These are phyloP conservation scores for Eutypa lata DNA, from an alignment of 2,329 filamentous ascomycete species.

Conservation along the genomic window DNA sequence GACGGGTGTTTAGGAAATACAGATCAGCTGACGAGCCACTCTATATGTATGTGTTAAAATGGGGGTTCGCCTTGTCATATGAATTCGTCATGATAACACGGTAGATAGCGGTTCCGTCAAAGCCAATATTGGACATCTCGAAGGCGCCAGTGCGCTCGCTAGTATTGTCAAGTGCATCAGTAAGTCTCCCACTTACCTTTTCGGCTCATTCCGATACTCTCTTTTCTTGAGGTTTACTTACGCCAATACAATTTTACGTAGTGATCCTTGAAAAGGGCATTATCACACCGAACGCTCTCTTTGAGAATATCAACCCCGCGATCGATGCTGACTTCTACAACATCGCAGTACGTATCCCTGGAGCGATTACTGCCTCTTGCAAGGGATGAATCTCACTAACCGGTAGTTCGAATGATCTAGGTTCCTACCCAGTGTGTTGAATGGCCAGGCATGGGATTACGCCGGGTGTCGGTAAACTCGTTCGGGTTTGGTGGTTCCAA, in stretches of 20 bases:
- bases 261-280: slow-evolving; percentile 14
- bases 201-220: no score
- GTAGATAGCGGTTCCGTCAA: not conserved
- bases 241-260: no score
- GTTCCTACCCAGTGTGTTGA: slow-evolving; percentile 8
- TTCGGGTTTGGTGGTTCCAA: slow-evolving; percentile 15
- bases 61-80: not conserved
- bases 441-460: slow-evolving; percentile 30
- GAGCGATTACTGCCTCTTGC: no score
- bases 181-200: no score
- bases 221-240: no score
- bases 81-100: not conserved
- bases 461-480: slow-evolving; percentile 21
- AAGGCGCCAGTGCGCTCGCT: not conserved
- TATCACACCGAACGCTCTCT: slow-evolving; percentile 19
- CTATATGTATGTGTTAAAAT: not conserved
- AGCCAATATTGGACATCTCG: not conserved
- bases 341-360: slow-evolving; percentile 7
- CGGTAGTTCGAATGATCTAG: not conserved
- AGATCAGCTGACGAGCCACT: not conserved
- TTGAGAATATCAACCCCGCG: slow-evolving; percentile 15
- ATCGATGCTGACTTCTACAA: slow-evolving; percentile 12
- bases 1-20: not conserved
- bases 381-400: no score
- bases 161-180: not conserved